These are phyloP conservation scores for Diplodia sapinea DNA, from an alignment of 2,329 filamentous ascomycete genomes.

Conservation along the genomic window DNA sequence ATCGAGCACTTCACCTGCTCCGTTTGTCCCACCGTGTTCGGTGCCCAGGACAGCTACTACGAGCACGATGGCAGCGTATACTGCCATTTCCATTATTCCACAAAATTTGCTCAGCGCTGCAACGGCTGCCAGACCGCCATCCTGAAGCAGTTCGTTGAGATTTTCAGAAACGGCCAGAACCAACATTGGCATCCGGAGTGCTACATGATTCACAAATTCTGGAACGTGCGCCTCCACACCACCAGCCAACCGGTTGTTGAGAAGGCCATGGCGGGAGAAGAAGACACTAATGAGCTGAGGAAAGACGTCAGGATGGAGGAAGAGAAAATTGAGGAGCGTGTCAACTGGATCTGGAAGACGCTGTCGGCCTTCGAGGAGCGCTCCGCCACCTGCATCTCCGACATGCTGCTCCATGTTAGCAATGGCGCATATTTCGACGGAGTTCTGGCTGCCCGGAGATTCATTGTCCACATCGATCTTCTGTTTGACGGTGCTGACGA, in stretches of 20 bases:
- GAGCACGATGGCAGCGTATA: conserved; percentile 96
- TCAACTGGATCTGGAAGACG: conserved; percentile 97
- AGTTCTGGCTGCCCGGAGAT: conserved; percentile 91
- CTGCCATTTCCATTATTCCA: conserved; percentile 98
- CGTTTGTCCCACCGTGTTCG: conserved; percentile 95
- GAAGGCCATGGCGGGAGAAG: conserved; percentile 50
- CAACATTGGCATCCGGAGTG: conserved; percentile 99
- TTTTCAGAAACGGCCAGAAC: conserved; percentile 96
- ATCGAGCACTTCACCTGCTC: conserved; percentile 99
- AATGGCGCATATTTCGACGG: conserved; percentile 96
- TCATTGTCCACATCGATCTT: conserved; percentile 94
- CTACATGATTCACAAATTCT: conserved; percentile 99
- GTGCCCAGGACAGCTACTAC: conserved; percentile 97
- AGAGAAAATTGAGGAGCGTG: conserved; percentile 95
- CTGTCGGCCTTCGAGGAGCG: conserved; percentile 97
- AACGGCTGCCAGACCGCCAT: conserved; percentile 98
- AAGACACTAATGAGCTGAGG: conserved; percentile 71
- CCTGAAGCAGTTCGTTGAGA: conserved; percentile 98
- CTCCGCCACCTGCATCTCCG: conserved; percentile 95
- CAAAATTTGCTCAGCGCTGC: conserved; percentile 92
- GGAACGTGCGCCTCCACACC: conserved; percentile 83
- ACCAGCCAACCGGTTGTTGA: conserved; percentile 49
- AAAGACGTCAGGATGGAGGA: conserved; percentile 82
- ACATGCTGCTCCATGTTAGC: conserved; percentile 98
- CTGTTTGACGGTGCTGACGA: conserved; percentile 87